phyloP scores from a whole-genome alignment of 805 yeast species.

The Wickerhamiella lipophila region DNA sequence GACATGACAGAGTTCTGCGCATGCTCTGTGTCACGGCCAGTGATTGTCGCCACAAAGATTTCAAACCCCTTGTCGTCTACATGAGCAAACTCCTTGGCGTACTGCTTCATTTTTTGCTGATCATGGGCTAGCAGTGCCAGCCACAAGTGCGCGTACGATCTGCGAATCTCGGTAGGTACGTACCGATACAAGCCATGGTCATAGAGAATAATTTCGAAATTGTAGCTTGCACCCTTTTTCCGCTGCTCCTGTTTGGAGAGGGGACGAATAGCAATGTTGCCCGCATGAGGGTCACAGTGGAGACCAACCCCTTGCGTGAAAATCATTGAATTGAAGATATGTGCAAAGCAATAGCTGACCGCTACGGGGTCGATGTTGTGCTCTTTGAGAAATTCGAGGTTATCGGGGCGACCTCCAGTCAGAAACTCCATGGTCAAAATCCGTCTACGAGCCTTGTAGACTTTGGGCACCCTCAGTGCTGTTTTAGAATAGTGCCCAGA shows the following conservation, averaged over 20 bases:
- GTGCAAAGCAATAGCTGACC: conserved; percentile 76
- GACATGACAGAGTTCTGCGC: conserved; percentile 50
- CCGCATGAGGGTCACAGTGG: conserved; percentile 98
- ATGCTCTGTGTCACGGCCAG: conserved; percentile 79
- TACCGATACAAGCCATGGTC: conserved; percentile 92
- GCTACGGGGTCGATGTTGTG: conserved; percentile 60
- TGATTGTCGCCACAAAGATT: conserved; percentile 81
- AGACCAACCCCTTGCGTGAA: conserved; percentile 83
- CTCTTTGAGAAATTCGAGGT: conserved; percentile 47
- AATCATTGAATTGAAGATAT: conserved; percentile 87
- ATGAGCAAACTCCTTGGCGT: conserved; percentile 70
- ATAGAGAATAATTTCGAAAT: conserved; percentile 81
- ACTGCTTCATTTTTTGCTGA: conserved; percentile 48
- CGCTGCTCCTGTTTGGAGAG: conserved; percentile 24
- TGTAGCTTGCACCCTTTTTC: conserved; percentile 35
- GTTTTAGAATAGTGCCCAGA: conserved; percentile 43
- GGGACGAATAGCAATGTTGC: conserved; percentile 72
- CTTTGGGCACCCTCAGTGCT: conserved; percentile 67
- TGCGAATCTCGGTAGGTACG: conserved; percentile 61
- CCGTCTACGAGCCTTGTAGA: conserved; percentile 52
- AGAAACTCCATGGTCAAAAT: conserved; percentile 80
- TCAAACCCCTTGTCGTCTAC: conserved; percentile 67
- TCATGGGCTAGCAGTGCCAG: conserved; percentile 67
- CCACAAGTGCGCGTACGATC: conserved; percentile 88
- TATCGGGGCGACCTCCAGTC: conserved; percentile 72